Evolutionary conservation across 805 yeast species (phyloP), one percentile per base, ranked within the genome.

Genomic region (Lipomyces sp.): DNA sequence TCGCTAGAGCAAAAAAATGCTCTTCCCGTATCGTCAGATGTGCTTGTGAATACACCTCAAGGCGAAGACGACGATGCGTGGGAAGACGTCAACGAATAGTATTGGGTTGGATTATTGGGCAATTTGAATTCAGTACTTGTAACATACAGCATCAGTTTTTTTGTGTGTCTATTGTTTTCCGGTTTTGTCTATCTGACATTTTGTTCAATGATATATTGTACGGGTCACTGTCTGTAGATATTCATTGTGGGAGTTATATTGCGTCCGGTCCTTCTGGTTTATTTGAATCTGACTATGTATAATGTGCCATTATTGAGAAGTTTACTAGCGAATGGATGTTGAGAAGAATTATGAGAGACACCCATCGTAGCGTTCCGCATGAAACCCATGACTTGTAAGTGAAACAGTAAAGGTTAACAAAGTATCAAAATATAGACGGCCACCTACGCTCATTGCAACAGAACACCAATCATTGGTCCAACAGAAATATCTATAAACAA

Each of bases 41-140:
- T n/a, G 18, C 48, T 24, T 7, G 24, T 7, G 48, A 42, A 2
- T 32, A 51, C 24, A 5, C 15, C 15, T 24, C 59, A 58, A 3
- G 72, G 68, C 13, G 73, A 69, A 4, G 74, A 72, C n/a, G 72
- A 68, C 2, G 79, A 72, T 2, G 80, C 75, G 32, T 76, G 68
- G 68, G 68, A 65, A 62, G 68, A 65, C 42, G 58, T 65, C 29
- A 63, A 62, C 4, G 67, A 63, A 33, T 15, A 63, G 10, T 32
- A 39, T 5, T 29, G 11, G 13, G 5, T n/a, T 42, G 10, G 18
- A 15, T 42, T 42, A 15, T 42, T 24, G 8, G 48, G 48, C 18
- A 15, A 42, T 42, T 42, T n/a, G 7, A 24, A 24, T 42, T 42
- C 48, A 15, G 48, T 13, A 24, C 1, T 42, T 42, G 48, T 15